phyloP scores from a whole-genome alignment of 345 rosid species.

The Citrus australasica region DNA sequence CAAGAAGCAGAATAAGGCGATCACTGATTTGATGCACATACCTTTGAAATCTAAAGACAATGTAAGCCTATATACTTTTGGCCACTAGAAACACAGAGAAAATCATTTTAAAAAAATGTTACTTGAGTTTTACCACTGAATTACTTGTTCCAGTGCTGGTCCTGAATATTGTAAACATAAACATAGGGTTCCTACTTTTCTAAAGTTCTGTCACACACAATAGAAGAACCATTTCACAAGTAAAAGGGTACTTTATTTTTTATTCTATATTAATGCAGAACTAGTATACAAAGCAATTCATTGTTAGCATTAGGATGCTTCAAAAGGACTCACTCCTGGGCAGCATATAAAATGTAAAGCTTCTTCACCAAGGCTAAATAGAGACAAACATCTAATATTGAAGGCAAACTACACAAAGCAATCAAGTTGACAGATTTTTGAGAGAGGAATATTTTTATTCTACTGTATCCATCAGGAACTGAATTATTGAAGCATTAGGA shows the following conservation, averaged over 20 bases:
- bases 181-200: neutral
- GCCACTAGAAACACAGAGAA: neutral
- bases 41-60: neutral
- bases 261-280: neutral
- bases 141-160: neutral
- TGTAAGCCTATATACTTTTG: neutral
- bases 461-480: neutral
- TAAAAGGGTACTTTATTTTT: neutral
- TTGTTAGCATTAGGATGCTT: neutral
- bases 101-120: too few relatives aligned
- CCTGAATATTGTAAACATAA: neutral
- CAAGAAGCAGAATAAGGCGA: neutral
- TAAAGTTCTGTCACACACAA: neutral
- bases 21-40: neutral
- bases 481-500: neutral
- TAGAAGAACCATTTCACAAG: neutral
- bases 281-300: neutral
- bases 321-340: slow-evolving; percentile 2
- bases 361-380: slow-evolving; percentile 8
- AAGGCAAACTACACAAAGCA: neutral
- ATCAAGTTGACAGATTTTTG: neutral
- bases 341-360: slow-evolving; percentile 10
- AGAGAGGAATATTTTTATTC: neutral
- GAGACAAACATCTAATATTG: neutral
- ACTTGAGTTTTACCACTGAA: neutral